phyloP scores from a whole-genome alignment of 305 asterid genomes.

The Rubia peregrina region DNA sequence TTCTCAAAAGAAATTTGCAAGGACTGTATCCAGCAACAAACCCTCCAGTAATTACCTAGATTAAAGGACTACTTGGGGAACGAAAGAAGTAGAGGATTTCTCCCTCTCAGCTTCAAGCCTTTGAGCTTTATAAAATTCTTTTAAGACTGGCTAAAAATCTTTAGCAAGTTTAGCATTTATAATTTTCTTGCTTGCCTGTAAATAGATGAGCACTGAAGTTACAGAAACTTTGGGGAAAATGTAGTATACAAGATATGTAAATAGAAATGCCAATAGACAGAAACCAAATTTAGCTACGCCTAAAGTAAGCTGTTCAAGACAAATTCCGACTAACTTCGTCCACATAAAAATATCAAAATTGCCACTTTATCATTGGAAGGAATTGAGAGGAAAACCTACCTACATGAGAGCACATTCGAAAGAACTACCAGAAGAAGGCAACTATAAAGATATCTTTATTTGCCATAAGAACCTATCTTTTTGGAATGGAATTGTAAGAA shows the following conservation, averaged over 20 bases:
- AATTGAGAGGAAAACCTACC: background rate
- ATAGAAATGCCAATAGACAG: background rate
- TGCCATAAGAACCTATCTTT: background rate
- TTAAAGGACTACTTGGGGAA: slow-evolving; percentile 50
- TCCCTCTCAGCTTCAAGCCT: slow-evolving; percentile 92
- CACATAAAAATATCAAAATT: background rate
- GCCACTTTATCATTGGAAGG: background rate
- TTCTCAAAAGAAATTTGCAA: background rate
- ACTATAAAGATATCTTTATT: background rate
- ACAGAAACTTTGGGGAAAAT: background rate
- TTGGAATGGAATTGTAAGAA: background rate
- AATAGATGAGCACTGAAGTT: slow-evolving; percentile 2
- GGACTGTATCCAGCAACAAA: background rate
- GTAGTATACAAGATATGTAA: background rate
- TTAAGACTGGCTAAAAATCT: slow-evolving; percentile 82
- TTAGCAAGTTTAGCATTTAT: slow-evolving; percentile 92
- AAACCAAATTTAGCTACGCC: background rate
- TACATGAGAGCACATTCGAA: background rate
- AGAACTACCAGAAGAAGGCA: background rate
- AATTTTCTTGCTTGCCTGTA: slow-evolving; percentile 83
- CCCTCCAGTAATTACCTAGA: slow-evolving; percentile 41
- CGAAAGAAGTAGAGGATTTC: slow-evolving; percentile 73
- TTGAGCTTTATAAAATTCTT: slow-evolving; percentile 90
- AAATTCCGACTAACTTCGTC: background rate
- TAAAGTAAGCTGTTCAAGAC: background rate